Evolutionary conservation across 495 filamentous ascomycete genomes (phyloP), one percentile per base, ranked within the genome.

Genomic region (Pyronema omphalodes): DNA sequence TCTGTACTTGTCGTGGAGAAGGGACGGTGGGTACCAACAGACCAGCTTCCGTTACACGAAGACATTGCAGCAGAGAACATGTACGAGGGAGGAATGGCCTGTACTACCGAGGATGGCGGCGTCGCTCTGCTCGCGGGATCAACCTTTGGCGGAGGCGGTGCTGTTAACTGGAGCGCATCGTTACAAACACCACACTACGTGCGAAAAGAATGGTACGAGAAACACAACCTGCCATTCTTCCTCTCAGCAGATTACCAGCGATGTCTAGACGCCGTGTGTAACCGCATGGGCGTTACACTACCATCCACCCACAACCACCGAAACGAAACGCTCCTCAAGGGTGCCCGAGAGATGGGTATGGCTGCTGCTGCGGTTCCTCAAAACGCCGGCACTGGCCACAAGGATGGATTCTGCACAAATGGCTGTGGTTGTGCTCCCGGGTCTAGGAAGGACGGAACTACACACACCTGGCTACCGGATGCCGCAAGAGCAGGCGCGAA

Each of bases 81-180:
- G 50, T 91, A 78, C 54, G 81, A 84, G 49, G 73, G 71, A 34
- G 72, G 71, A 5, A 79, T 77, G 11, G 51, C 71, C 0, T 44
- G 71, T 0, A 62, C 68, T 18, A 75, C 71, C 12, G 84, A 85
- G n/a, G 84, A 91, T 61, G 71, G 72, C 9, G 72, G 71, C 11
- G 67, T 82, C 47, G 72, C 65, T 18, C 59, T 87, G 0, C 59
- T 84, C n/a, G 76, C 84, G 0, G 88, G 83, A 3, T 75, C 76
- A 15, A 79, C 75, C 8, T 95, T 82, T 76, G 88, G 88, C 37
- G 88, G 88, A 47, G 88, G 88, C 37, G 86, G 87, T 0, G 84
- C 83, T 1, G 66, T 94, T 54, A 93, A 94, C 61, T 94, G 87
- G 88, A 82, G 80, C 37, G 88, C 84, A n/a, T 75, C 76, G 11